Evolutionary conservation across 768 basidiomycete species (phyloP), one percentile per base, ranked within the genome.

Genomic region (Pseudohyphozyma bogoriensis): DNA sequence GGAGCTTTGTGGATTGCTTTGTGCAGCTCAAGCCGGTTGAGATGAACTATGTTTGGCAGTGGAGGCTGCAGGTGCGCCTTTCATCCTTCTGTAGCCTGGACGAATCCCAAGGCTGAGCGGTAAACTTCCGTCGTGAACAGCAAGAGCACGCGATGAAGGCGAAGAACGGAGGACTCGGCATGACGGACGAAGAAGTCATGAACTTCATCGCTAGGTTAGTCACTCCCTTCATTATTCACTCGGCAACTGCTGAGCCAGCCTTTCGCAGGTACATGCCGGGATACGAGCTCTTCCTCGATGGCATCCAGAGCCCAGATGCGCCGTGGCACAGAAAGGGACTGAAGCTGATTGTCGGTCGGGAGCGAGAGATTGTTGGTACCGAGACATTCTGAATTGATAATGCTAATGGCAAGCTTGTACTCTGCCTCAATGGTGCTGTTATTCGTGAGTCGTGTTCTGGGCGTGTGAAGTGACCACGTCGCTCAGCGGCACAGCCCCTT

Each of bases 131-230:
- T 47, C 26, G 13, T 1, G 15, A 2, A 37, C 79, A 95, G 71
- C 91, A 95, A 73, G 92, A 97, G 68, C 87, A 85, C 60, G 69
- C 81, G 60, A 92, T 95, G 89, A 93, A 90, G 72, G 77, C 81
- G 5, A 71, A 70, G 47, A 93, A 91, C 63, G 89, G 89, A 39
- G 90, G 89, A 8, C 76, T 77, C 35, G 92, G 92, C 6, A 95
- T 97, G 93, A 78, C 83, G 0, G 90, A 93, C 68, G 82, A 79
- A 9, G 74, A 91, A 78, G 82, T 84, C 67, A 83, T 83, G 68
- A 70, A 76, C 79, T 79, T 64, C 47, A 73, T 71, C 33, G 71
- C 53, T 45, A 58, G 58, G 59, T 69, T 42, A 33, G 55, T 44
- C 37, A 35, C 37, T 33, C 28, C 22, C 35, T 11, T 35, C 37